phyloP scores from a whole-genome alignment of 345 rosid species.

The Cardamine occulta region DNA sequence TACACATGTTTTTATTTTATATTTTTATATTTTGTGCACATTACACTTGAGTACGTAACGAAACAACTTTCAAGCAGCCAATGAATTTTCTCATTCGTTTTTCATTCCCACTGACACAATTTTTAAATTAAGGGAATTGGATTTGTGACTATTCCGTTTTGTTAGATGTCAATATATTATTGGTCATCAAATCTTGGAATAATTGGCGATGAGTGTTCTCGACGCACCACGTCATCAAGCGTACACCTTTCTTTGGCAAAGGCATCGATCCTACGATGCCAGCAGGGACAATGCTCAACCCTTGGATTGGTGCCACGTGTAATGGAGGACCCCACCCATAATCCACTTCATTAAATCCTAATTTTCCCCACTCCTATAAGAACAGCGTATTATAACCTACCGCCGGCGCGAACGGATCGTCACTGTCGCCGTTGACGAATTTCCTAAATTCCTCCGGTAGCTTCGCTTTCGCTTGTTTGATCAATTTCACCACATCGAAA shows the following conservation, averaged over 20 bases:
- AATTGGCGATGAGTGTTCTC: conserved; percentile 50
- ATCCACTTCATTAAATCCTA: conserved; percentile 68
- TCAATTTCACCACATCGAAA: conserved; percentile 51
- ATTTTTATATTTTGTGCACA: not conserved
- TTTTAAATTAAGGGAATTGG: not conserved
- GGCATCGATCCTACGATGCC: conserved; percentile 66
- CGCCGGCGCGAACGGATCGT: conserved; percentile 67
- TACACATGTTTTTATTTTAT: not conserved
- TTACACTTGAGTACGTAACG: not conserved
- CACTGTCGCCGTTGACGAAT: conserved; percentile 53
- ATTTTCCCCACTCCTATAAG: conserved; percentile 64
- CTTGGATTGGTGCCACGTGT: conserved; percentile 62
- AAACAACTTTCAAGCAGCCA: conserved; percentile 35
- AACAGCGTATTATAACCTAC: conserved; percentile 58
- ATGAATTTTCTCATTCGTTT: conserved; percentile 11
- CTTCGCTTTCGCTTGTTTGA: conserved; percentile 53
- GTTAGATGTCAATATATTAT: conserved; percentile 21
- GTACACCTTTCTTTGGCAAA: conserved; percentile 54
- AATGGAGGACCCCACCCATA: conserved; percentile 64
- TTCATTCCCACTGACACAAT: not conserved
- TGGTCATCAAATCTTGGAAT: conserved; percentile 48
- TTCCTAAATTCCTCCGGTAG: conserved; percentile 50
- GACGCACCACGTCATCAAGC: conserved; percentile 80
- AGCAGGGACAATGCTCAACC: conserved; percentile 57
- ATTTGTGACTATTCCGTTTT: not conserved